Evolutionary conservation across 257 asterid genomes (phyloP).

Genomic region (Leptodermis oblonga): DNA sequence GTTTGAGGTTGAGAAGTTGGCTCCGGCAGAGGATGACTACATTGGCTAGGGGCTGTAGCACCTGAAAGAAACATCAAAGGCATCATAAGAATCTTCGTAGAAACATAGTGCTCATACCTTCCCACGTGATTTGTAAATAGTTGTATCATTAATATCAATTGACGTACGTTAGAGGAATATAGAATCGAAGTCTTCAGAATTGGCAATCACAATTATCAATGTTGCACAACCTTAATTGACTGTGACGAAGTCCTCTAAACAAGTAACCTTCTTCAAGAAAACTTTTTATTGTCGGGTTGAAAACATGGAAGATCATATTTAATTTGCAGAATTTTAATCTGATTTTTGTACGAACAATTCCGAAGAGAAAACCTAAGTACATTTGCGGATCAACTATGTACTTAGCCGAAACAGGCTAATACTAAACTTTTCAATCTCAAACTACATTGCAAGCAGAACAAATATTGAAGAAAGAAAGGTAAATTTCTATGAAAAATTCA

Average conservation of each 20-base stretch:
- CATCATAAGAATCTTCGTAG: no score
- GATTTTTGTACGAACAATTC: neutral
- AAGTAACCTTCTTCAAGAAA: neutral
- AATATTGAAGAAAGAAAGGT: neutral
- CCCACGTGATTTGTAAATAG: no score
- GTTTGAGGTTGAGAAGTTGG: slow-evolving; percentile 17
- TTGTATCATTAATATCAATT: neutral
- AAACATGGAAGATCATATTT: no score
- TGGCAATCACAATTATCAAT: neutral
- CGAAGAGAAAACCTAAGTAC: neutral
- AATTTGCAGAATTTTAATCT: no score
- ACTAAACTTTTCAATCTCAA: neutral
- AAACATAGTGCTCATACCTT: no score
- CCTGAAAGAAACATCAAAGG: slow-evolving; percentile 11
- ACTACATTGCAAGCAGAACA: neutral
- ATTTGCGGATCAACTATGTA: neutral
- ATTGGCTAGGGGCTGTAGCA: slow-evolving; percentile 3
- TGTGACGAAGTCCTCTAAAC: no score
- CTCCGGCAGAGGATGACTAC: slow-evolving; percentile 39
- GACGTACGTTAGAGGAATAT: neutral
- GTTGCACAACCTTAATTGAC: neutral
- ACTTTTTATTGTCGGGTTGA: no score
- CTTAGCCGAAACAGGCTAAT: neutral
- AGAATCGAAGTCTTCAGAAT: neutral
- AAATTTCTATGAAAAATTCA: neutral